Conservation (phyloP, 257 asterid genomes). For the Solanum appendiculatum region DNA sequence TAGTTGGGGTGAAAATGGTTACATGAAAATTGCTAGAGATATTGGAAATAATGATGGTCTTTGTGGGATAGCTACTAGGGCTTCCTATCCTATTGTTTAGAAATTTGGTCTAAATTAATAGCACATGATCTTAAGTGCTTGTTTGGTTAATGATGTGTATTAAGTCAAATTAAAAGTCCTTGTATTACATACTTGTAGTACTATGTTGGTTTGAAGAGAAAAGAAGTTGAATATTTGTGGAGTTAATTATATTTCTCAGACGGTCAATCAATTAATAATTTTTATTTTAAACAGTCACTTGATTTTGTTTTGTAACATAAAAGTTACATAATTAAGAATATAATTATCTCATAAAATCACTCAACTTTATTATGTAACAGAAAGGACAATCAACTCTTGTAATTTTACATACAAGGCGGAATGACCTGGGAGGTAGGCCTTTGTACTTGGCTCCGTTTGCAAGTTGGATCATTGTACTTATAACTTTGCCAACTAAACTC, state of each 20-base stretch:
- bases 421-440: no score
- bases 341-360: no score
- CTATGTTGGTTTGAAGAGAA: neutral
- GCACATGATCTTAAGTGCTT: neutral
- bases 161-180: neutral
- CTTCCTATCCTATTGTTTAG: slow-evolving; percentile 8
- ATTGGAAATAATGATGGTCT: neutral
- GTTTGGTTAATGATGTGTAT: neutral
- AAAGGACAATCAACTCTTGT: no score
- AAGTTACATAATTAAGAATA: no score
- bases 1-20: slow-evolving; percentile 11
- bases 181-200: neutral
- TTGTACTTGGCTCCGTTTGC: no score
- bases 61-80: neutral
- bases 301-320: no score
- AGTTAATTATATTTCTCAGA: neutral
- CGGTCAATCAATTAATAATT: neutral
- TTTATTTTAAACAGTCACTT: no score
- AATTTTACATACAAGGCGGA: no score
- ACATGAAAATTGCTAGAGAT: slow-evolving; percentile 4
- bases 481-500: no score
- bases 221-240: neutral
- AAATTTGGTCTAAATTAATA: neutral
- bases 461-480: no score
- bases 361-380: neutral